A percentile compares a stretch with the other conserved stretches of the same genome.
These are phyloP conservation scores for Lachancea fermentati DNA, from an alignment of 805 yeast species.

Conservation along the genomic window DNA sequence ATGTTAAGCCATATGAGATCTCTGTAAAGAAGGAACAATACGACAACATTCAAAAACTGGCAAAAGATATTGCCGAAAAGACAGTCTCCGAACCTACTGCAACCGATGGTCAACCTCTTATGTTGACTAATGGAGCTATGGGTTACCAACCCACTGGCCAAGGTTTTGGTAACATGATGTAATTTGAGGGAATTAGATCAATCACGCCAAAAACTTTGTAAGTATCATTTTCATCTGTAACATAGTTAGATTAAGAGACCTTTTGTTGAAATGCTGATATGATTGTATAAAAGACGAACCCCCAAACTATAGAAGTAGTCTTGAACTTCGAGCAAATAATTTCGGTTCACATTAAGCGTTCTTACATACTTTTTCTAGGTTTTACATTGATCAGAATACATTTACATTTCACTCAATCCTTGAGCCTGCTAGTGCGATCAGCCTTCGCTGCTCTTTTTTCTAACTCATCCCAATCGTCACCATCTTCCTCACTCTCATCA, in stretches of 20 bases:
- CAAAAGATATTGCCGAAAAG: conserved; percentile 65
- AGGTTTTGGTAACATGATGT: conserved; percentile 57
- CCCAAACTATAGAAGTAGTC: no score
- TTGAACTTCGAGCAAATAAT: no score
- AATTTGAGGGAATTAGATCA: conserved; percentile 15
- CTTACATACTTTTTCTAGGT: no score
- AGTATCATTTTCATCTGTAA: no score
- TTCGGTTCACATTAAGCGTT: no score
- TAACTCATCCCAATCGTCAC: conserved; percentile 38
- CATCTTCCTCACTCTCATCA: conserved; percentile 32
- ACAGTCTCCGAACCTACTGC: conserved; percentile 42
- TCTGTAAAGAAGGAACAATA: conserved; percentile 78
- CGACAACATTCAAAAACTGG: conserved; percentile 55
- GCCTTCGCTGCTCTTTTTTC: conserved; percentile 37
- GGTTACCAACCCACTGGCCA: conserved; percentile 69
- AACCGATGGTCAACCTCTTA: conserved; percentile 61
- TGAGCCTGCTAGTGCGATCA: conserved; percentile 27
- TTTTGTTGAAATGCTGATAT: no score
- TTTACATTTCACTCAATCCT: no score
- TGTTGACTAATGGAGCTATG: conserved; percentile 78
- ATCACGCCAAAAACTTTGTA: no score
- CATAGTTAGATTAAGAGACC: no score
- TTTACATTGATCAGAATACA: no score
- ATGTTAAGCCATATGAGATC: conserved; percentile 87
- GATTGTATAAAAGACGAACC: no score